These are phyloP conservation scores for Saturnispora dispora DNA, from an alignment of 805 yeast species.

Conservation along the genomic window DNA sequence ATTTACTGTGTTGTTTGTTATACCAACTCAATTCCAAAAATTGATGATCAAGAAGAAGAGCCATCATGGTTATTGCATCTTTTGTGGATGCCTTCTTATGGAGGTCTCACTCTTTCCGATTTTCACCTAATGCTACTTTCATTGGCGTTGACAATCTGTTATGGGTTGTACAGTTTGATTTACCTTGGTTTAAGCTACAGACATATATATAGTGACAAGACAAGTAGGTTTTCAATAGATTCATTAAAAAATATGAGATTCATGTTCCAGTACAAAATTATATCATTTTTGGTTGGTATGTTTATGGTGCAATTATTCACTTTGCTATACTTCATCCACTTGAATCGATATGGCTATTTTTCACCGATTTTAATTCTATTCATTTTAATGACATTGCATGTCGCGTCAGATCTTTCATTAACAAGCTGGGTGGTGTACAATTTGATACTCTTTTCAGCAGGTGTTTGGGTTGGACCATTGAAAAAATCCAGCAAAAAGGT, in stretches of 20 bases:
- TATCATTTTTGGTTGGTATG: conserved; percentile 16
- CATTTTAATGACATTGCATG: background rate
- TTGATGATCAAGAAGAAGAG: background rate
- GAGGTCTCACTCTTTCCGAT: conserved; percentile 23
- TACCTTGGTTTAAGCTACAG: conserved; percentile 15
- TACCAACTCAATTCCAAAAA: conserved; percentile 12
- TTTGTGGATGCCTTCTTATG: conserved; percentile 27
- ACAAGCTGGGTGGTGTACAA: background rate
- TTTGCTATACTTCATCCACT: conserved; percentile 12
- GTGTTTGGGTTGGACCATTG: background rate
- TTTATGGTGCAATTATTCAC: conserved; percentile 16
- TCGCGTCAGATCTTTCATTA: background rate
- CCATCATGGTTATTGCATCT: background rate
- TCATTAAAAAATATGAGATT: conserved; percentile 15
- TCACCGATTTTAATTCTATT: background rate
- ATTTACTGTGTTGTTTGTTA: conserved; percentile 23
- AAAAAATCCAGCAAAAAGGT: background rate
- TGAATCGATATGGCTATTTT: conserved; percentile 24
- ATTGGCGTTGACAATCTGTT: conserved; percentile 17
- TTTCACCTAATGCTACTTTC: conserved; percentile 21
- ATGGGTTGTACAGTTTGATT: conserved; percentile 11
- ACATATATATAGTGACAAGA: conserved; percentile 12
- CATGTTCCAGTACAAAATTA: conserved; percentile 22
- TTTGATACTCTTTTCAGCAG: background rate
- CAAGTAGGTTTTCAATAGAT: conserved; percentile 17